phyloP scores from a whole-genome alignment of 441 rosid species.

The Raphanus hybrid region DNA sequence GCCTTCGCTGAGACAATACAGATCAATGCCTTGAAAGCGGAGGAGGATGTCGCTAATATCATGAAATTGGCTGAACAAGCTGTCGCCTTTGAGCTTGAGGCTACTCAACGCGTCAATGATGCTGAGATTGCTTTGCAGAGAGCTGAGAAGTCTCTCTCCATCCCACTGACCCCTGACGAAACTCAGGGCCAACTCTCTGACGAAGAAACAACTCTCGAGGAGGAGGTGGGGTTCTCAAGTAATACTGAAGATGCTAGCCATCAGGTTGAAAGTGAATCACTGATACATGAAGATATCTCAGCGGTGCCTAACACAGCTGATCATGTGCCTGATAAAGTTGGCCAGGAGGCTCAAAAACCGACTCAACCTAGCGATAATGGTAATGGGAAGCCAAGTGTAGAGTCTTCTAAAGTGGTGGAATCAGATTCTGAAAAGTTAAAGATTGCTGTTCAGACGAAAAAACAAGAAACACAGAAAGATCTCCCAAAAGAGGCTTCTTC shows the following conservation, averaged over 20 bases:
- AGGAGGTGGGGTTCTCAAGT: conserved; percentile 43
- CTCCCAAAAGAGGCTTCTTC: conserved; percentile 64
- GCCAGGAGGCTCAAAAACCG: conserved; percentile 53
- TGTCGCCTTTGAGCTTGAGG: conserved; percentile 92
- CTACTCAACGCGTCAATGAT: conserved; percentile 69
- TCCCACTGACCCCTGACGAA: conserved; percentile 52
- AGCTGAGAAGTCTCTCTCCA: conserved; percentile 67
- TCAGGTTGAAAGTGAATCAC: conserved; percentile 55
- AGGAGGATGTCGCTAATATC: conserved; percentile 90
- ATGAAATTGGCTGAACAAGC: conserved; percentile 99
- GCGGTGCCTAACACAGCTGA: conserved; percentile 47
- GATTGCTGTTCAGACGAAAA: conserved; percentile 64
- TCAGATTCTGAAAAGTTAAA: conserved; percentile 73
- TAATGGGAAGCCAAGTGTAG: conserved; percentile 61
- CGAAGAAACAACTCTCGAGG: conserved; percentile 52
- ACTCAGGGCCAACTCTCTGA: conserved; percentile 50
- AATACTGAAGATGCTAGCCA: conserved; percentile 38
- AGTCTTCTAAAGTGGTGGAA: conserved; percentile 65
- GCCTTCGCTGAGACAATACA: conserved; percentile 73
- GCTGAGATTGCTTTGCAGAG: conserved; percentile 85
- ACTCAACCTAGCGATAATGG: conserved; percentile 58
- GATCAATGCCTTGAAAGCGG: conserved; percentile 78
- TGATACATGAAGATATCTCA: conserved; percentile 50
- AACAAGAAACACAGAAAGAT: conserved; percentile 80
- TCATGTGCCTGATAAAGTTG: conserved; percentile 52